Evolutionary conservation across 192 early-diverging fungal species (phyloP).

Genomic region (Podila epigama): DNA sequence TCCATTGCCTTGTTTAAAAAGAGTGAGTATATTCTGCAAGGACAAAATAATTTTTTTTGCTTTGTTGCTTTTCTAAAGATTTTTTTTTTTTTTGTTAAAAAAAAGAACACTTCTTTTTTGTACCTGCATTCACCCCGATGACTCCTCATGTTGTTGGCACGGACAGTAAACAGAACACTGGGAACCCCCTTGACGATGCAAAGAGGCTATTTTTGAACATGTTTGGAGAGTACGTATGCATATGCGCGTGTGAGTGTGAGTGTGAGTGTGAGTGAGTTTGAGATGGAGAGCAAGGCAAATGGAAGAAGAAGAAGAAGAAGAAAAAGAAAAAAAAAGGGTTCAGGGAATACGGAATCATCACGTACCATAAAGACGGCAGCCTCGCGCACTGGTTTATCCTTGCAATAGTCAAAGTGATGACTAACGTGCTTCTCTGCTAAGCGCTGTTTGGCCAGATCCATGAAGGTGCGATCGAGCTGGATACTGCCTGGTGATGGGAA

Average conservation of each 20-base stretch:
- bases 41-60: background rate
- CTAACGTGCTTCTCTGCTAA: slow-evolving; percentile 14
- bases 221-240: too few species aligned
- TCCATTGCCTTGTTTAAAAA: too few species aligned
- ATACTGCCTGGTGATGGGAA: background rate
- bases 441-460: slow-evolving; percentile 23
- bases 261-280: too few species aligned
- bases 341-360: background rate
- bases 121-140: slow-evolving; percentile 87
- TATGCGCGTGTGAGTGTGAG: too few species aligned
- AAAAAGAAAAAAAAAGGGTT: background rate
- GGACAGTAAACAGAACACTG: slow-evolving; percentile 81
- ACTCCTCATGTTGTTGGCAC: slow-evolving; percentile 64
- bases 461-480: slow-evolving; percentile 22
- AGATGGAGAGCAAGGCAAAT: background rate
- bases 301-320: background rate
- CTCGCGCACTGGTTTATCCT: slow-evolving; percentile 40
- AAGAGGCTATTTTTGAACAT: slow-evolving; percentile 59
- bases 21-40: too few species aligned
- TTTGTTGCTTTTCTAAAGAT: background rate
- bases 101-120: background rate
- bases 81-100: background rate
- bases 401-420: slow-evolving; percentile 41
- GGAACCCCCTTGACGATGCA: slow-evolving; percentile 67
- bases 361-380: slow-evolving; percentile 43